Conservation (phyloP, 1,284 basidiomycete species). For the Sporisorium exsertum region DNA sequence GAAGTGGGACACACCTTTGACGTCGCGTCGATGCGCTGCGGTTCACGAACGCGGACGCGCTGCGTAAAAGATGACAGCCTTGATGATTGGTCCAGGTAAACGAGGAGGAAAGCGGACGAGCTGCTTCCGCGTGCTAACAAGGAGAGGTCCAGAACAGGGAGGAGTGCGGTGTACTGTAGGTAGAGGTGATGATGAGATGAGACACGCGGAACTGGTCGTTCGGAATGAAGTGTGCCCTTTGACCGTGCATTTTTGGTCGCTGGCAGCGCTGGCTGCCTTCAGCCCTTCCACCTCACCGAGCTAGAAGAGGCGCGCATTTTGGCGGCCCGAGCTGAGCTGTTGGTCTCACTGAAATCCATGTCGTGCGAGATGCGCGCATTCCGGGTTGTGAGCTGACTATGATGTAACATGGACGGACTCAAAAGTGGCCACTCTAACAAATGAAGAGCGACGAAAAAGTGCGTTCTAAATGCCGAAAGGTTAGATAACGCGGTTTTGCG, state of each 20-base stretch:
- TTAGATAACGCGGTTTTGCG: background rate
- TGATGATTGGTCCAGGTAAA: background rate
- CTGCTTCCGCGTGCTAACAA: background rate
- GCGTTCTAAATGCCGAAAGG: constrained; percentile 1
- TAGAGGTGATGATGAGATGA: constrained; percentile 3
- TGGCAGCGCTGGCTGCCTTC: background rate
- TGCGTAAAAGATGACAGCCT: background rate
- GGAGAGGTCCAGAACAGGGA: background rate
- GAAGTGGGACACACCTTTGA: background rate
- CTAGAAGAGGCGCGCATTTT: background rate
- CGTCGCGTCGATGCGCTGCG: background rate
- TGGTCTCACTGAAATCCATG: background rate
- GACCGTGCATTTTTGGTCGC: constrained; percentile 23
- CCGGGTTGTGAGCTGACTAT: background rate
- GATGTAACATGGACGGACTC: background rate
- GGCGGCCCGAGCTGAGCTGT: background rate
- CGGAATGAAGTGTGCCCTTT: background rate
- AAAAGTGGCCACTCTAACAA: background rate
- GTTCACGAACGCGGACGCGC: background rate
- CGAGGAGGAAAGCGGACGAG: background rate
- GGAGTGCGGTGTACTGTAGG: background rate
- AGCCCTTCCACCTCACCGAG: constrained; percentile 13
- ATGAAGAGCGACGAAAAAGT: background rate
- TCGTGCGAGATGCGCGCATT: background rate
- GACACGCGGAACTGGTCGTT: no score